Conservation (phyloP, 129 eudicot genomes). For the Scalesia atractyloides region DNA sequence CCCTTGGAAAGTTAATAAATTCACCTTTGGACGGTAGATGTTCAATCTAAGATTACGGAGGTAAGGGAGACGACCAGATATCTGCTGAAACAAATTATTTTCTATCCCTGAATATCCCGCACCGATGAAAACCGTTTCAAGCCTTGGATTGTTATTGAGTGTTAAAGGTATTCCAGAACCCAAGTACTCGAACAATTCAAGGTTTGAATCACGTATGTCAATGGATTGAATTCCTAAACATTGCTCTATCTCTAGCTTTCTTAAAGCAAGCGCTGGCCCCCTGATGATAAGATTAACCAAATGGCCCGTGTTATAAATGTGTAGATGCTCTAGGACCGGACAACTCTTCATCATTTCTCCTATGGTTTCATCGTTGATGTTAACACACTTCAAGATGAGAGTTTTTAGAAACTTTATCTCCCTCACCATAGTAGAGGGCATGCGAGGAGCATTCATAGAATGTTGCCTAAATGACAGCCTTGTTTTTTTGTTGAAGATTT, state of each 20-base stretch:
- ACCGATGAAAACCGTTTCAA: constrained; percentile 38
- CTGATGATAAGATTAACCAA: constrained; percentile 34
- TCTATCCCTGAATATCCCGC: constrained; percentile 31
- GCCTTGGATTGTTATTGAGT: constrained; percentile 42
- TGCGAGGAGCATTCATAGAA: background rate
- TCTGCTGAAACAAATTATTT: constrained; percentile 39
- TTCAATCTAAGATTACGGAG: constrained; percentile 41
- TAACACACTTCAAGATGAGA: constrained; percentile 44
- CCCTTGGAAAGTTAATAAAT: background rate
- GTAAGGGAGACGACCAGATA: constrained; percentile 37
- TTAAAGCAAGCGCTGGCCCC: constrained; percentile 38
- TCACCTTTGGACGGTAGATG: constrained; percentile 39
- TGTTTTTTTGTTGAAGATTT: constrained; percentile 21
- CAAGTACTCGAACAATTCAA: constrained; percentile 35
- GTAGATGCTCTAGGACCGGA: constrained; percentile 30
- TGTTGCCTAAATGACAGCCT: background rate
- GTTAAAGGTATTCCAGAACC: constrained; percentile 27
- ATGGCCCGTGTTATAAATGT: constrained; percentile 29
- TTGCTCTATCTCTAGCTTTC: constrained; percentile 29
- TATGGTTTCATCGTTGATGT: constrained; percentile 44
- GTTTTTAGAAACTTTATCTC: constrained; percentile 30
- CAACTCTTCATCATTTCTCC: constrained; percentile 27
- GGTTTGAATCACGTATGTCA: constrained; percentile 37
- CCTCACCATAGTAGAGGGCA: background rate
- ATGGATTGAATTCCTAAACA: constrained; percentile 32